phyloP scores from a whole-genome alignment of 352 stramenopile genomes.

The Globisporangium echinulatum region DNA sequence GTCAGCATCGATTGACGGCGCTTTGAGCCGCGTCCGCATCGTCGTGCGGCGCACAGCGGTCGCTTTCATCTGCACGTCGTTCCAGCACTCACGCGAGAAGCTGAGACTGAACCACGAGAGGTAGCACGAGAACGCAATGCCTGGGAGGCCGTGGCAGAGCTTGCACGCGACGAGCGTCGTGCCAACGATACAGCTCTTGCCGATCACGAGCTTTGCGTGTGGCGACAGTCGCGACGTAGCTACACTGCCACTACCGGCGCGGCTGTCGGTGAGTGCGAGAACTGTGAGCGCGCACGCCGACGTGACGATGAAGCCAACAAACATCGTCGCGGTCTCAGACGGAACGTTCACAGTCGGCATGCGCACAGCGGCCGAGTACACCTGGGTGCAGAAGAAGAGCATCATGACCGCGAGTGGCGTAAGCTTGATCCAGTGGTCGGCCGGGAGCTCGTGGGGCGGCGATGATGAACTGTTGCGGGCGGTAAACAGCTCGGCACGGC shows the following conservation, averaged over 20 bases:
- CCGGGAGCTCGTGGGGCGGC: conserved; percentile 23
- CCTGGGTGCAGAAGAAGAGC: conserved; percentile 50
- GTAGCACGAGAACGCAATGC: conserved; percentile 46
- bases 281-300: conserved; percentile 38
- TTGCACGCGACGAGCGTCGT: conserved; percentile 44
- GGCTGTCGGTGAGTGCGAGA: conserved; percentile 37
- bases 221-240: conserved; percentile 28
- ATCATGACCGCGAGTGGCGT: conserved; percentile 58
- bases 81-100: conserved; percentile 66
- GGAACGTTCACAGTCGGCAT: conserved; percentile 24
- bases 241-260: conserved; percentile 5
- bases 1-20: background rate
- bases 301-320: conserved; percentile 43
- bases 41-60: background rate
- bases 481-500: no score
- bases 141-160: conserved; percentile 30
- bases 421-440: conserved; percentile 78
- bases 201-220: conserved; percentile 23
- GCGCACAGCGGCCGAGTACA: conserved; percentile 36
- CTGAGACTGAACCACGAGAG: conserved; percentile 64
- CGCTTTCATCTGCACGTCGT: conserved; percentile 43
- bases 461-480: conserved; percentile 10
- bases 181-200: conserved; percentile 29
- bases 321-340: conserved; percentile 27
- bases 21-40: background rate